Evolutionary conservation across 108 stramenopile genomes (phyloP).

Genomic region (Epithemia pelagica): DNA sequence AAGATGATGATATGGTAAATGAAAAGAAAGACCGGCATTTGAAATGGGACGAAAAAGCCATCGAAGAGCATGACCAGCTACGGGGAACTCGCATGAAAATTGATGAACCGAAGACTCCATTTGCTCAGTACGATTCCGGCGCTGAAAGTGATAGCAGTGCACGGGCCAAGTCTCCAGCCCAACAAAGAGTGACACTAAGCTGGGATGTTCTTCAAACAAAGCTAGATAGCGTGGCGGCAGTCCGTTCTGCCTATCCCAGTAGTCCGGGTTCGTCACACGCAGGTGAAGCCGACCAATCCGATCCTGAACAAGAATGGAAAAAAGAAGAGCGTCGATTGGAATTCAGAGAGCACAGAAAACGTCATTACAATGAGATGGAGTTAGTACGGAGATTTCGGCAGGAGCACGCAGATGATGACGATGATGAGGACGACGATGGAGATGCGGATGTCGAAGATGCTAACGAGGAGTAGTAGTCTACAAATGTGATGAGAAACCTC

Average conservation of each 20-base stretch:
- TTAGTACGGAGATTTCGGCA: constrained; percentile 56
- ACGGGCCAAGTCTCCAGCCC: constrained; percentile 38
- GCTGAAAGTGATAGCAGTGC: constrained; percentile 37
- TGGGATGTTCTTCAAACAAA: constrained; percentile 64
- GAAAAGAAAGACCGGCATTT: constrained; percentile 36
- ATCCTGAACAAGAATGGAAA: constrained; percentile 34
- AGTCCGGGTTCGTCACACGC: constrained; percentile 22
- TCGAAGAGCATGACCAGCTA: constrained; percentile 80
- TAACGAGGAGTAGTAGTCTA: neutral
- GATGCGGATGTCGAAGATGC: constrained; percentile 7
- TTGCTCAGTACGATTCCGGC: constrained; percentile 66
- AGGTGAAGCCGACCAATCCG: constrained; percentile 18
- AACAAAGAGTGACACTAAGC: constrained; percentile 23
- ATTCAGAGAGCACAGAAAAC: constrained; percentile 70
- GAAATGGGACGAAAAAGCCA: constrained; percentile 80
- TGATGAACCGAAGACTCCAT: constrained; percentile 86
- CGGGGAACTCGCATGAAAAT: constrained; percentile 87
- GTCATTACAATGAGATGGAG: constrained; percentile 88
- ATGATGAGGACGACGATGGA: constrained; percentile 42
- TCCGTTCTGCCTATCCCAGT: constrained; percentile 30
- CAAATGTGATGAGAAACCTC: neutral
- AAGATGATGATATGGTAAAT: constrained; percentile 9
- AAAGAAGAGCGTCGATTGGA: constrained; percentile 44
- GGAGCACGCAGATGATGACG: constrained; percentile 54
- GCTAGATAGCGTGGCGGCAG: constrained; percentile 63